A percentile compares a stretch with the other conserved stretches of the same genome.
These are phyloP conservation scores for Metschnikowia dekortorum DNA, from an alignment of 805 yeast genomes.

Conservation along the genomic window DNA sequence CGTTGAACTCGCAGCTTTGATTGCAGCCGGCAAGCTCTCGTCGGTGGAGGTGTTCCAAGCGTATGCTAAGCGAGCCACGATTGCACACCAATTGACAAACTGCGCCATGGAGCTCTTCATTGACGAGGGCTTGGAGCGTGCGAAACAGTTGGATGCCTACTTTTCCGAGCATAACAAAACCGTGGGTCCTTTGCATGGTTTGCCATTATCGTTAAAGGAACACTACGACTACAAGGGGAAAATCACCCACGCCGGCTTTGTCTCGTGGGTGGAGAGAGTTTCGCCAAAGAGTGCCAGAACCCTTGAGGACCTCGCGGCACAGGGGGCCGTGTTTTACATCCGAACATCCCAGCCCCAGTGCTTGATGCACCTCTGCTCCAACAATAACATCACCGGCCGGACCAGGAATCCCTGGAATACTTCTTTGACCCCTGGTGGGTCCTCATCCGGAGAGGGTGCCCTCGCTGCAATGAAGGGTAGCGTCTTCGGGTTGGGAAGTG, in stretches of 20 bases:
- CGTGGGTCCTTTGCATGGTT: conserved; percentile 17
- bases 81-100: conserved; percentile 18
- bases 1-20: conserved; percentile 11
- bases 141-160: conserved; percentile 14
- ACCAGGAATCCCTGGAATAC: conserved; percentile 18
- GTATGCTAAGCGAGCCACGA: conserved; percentile 16
- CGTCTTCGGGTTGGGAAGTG: conserved; percentile 18
- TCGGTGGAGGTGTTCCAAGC: conserved; percentile 14
- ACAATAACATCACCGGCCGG: conserved; percentile 17
- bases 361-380: conserved; percentile 17
- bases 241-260: conserved; percentile 14
- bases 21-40: conserved; percentile 12
- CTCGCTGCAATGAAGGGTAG: conserved; percentile 18
- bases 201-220: conserved; percentile 18
- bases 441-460: conserved; percentile 18
- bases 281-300: conserved; percentile 8
- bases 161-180: conserved; percentile 9
- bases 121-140: conserved; percentile 18
- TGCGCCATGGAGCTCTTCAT: conserved; percentile 19
- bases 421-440: conserved; percentile 15
- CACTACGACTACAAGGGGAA: conserved; percentile 15
- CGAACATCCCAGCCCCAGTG: conserved; percentile 18
- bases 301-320: conserved; percentile 9
- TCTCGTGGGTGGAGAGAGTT: conserved; percentile 14
- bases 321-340: conserved; percentile 18